A percentile compares a stretch with the other conserved stretches of the same genome.
Conservation (phyloP, 2,329 filamentous ascomycete genomes). For the Botrytis pseudocinerea region DNA sequence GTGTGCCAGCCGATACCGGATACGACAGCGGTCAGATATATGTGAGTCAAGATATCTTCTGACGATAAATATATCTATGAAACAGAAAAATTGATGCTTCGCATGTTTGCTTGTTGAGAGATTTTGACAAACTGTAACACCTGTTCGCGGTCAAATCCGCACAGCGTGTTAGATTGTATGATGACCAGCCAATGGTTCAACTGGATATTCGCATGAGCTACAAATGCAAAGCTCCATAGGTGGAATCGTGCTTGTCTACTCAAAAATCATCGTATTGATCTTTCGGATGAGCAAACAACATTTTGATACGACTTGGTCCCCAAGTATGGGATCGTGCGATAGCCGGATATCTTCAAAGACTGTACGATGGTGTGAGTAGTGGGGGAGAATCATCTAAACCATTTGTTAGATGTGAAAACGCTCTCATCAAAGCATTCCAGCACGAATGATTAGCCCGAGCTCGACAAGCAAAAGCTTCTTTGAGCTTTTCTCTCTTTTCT, state of each 20-base stretch:
- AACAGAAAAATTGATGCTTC: neutral
- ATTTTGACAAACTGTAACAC: constrained; percentile 16
- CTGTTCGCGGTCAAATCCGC: neutral
- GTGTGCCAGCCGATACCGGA: constrained; percentile 11
- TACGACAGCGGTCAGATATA: neutral
- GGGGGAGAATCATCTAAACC: no score
- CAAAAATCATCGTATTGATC: neutral
- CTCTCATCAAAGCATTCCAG: neutral
- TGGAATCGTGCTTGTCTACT: neutral
- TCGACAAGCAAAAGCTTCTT: neutral
- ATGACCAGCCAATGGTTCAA: constrained; percentile 4
- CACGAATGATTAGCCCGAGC: neutral
- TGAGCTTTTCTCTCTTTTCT: neutral
- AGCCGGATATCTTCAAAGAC: neutral
- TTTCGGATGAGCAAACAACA: constrained; percentile 15
- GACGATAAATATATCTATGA: neutral
- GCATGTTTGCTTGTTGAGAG: constrained; percentile 14
- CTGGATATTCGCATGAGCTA: neutral
- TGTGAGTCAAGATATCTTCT: constrained; percentile 19
- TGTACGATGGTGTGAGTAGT: neutral
- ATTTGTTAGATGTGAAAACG: no score
- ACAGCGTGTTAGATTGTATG: neutral
- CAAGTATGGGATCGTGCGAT: neutral
- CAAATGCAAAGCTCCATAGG: neutral
- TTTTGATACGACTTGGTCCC: neutral